These are phyloP conservation scores for Solanum microdontum DNA, from an alignment of 257 asterid genomes.

Conservation along the genomic window DNA sequence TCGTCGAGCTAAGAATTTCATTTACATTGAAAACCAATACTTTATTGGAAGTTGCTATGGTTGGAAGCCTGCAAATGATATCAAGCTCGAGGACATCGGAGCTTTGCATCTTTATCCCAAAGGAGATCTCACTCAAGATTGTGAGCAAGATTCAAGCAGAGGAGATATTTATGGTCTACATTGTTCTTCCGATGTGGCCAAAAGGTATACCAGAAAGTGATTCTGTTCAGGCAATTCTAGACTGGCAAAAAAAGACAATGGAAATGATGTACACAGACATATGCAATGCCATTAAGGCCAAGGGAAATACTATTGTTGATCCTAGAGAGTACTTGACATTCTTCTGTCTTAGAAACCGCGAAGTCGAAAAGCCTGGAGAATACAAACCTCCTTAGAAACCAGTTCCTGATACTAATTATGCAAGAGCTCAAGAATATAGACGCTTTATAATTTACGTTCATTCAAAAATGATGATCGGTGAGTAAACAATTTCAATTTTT, in stretches of 20 bases:
- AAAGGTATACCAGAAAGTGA: too few species aligned
- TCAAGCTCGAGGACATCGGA: constrained; percentile 39
- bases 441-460: constrained; percentile 26
- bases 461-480: too few species aligned
- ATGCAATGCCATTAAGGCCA: constrained; percentile 27
- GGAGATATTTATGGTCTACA: too few species aligned
- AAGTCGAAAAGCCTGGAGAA: constrained; percentile 30
- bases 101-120: constrained; percentile 65
- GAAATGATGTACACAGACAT: constrained; percentile 88
- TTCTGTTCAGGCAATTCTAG: constrained; percentile 68
- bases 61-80: constrained; percentile 31
- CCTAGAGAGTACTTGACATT: constrained; percentile 65
- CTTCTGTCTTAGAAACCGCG: constrained; percentile 85
- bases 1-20: constrained; percentile 67
- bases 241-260: constrained; percentile 92
- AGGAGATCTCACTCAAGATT: constrained; percentile 72
- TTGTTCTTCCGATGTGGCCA: too few species aligned
- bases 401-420: constrained; percentile 46
- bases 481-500: too few species aligned
- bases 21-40: constrained; percentile 84
- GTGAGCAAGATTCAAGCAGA: constrained; percentile 53
- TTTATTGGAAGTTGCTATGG: constrained; percentile 79
- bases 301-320: constrained; percentile 15
- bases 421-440: constrained; percentile 62
- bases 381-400: constrained; percentile 53